Conservation (phyloP, 805 yeast species). For the Pichia paraexigua region DNA sequence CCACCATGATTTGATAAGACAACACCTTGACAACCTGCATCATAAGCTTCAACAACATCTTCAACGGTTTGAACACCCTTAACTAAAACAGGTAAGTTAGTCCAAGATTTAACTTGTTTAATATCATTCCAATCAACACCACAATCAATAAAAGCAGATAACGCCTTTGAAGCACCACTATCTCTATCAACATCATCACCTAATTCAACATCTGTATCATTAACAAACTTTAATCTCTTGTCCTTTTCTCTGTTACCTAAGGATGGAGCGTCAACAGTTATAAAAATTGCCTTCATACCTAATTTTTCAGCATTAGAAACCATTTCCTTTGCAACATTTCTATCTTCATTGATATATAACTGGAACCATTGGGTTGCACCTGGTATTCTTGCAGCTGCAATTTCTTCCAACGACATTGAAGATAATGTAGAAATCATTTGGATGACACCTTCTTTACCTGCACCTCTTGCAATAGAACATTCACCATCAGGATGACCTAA, state of each 20-base stretch:
- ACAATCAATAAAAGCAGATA: conserved; percentile 78
- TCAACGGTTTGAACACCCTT: conserved; percentile 84
- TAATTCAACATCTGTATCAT: conserved; percentile 38
- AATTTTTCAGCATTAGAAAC: conserved; percentile 65
- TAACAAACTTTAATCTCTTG: conserved; percentile 25
- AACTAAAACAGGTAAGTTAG: conserved; percentile 59
- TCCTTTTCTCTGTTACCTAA: conserved; percentile 82
- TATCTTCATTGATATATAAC: conserved; percentile 72
- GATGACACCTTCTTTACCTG: conserved; percentile 58
- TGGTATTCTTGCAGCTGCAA: conserved; percentile 57
- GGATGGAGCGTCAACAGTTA: conserved; percentile 91
- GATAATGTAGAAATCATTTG: conserved; percentile 95
- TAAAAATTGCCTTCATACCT: conserved; percentile 75
- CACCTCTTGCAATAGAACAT: conserved; percentile 74
- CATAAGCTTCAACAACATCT: conserved; percentile 67
- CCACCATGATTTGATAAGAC: conserved; percentile 88
- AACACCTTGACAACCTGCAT: conserved; percentile 68
- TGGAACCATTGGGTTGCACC: conserved; percentile 85
- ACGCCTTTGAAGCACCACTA: conserved; percentile 82
- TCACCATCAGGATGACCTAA: conserved; percentile 95
- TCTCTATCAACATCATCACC: conserved; percentile 48
- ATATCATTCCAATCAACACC: conserved; percentile 59
- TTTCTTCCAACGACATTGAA: conserved; percentile 81
- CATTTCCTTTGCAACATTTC: conserved; percentile 51
- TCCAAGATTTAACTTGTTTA: conserved; percentile 43